Conservation (phyloP, 225 moss, liverwort and hornwort species). For the Marchantia paleacea region DNA sequence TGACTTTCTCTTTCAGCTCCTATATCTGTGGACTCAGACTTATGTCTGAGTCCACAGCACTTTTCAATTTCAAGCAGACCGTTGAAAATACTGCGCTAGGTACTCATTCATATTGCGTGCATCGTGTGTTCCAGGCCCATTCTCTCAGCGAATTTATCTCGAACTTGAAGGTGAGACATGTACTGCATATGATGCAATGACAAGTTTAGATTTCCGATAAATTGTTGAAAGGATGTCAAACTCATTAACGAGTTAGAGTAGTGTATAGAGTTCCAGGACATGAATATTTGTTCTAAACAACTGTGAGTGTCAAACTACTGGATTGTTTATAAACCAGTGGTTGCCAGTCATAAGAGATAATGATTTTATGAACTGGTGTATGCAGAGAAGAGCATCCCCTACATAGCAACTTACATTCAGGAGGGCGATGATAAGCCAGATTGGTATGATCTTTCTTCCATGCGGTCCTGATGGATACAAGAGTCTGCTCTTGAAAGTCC, state of each 20-base stretch:
- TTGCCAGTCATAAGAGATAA: no score
- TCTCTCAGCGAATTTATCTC: slow-evolving; percentile 78
- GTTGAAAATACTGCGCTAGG: background rate
- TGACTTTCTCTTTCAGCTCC: background rate
- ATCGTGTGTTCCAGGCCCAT: slow-evolving; percentile 52
- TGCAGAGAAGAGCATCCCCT: slow-evolving; percentile 68
- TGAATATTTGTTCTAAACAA: no score
- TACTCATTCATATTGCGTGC: background rate
- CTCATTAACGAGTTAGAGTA: no score
- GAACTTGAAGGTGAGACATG: slow-evolving; percentile 58
- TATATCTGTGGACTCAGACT: background rate
- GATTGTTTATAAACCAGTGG: no score
- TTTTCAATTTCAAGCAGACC: background rate
- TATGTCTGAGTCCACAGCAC: background rate
- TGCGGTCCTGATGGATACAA: background rate
- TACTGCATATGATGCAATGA: no score
- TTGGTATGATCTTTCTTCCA: slow-evolving; percentile 47
- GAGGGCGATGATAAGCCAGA: slow-evolving; percentile 83
- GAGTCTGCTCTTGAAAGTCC: background rate
- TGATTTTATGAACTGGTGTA: background rate
- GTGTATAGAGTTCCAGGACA: no score
- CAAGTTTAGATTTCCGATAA: no score
- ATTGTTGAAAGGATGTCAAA: no score
- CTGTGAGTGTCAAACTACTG: no score
- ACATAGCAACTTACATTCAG: slow-evolving; percentile 81